Evolutionary conservation across 2,329 filamentous ascomycete genomes (phyloP).

Genomic region (Colletotrichum viniferum): DNA sequence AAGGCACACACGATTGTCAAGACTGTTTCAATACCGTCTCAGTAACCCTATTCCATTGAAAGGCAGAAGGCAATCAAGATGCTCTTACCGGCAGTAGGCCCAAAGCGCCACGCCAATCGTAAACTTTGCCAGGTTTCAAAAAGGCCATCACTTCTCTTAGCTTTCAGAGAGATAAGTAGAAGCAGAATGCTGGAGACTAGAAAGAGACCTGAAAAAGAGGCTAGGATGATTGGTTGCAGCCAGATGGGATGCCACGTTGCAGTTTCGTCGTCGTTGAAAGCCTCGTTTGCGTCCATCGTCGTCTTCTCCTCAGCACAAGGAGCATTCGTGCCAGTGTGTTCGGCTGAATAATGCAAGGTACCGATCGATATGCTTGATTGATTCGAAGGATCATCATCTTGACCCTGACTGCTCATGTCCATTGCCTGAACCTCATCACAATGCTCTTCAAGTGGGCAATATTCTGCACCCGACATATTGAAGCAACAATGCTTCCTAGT

Average conservation of each 20-base stretch:
- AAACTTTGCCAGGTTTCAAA: background rate
- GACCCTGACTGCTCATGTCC: no score
- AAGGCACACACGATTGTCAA: background rate
- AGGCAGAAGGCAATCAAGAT: background rate
- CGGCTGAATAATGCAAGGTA: no score
- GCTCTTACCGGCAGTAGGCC: background rate
- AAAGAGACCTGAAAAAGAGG: background rate
- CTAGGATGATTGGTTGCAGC: background rate
- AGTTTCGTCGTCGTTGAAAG: no score
- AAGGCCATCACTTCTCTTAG: background rate
- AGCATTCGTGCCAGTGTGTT: no score
- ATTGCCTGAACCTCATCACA: no score
- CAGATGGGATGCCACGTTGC: background rate
- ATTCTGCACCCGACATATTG: no score
- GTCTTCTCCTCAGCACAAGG: no score
- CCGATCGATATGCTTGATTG: no score
- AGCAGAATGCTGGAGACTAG: background rate
- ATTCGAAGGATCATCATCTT: no score
- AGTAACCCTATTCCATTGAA: background rate
- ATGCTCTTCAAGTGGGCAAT: no score
- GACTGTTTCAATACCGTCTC: background rate
- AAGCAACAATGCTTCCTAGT: no score
- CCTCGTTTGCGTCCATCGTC: no score
- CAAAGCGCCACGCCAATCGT: background rate
- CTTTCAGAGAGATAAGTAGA: background rate